These are phyloP conservation scores for Amaranthus palmeri DNA, from an alignment of 148 eudicot genomes.

Conservation along the genomic window DNA sequence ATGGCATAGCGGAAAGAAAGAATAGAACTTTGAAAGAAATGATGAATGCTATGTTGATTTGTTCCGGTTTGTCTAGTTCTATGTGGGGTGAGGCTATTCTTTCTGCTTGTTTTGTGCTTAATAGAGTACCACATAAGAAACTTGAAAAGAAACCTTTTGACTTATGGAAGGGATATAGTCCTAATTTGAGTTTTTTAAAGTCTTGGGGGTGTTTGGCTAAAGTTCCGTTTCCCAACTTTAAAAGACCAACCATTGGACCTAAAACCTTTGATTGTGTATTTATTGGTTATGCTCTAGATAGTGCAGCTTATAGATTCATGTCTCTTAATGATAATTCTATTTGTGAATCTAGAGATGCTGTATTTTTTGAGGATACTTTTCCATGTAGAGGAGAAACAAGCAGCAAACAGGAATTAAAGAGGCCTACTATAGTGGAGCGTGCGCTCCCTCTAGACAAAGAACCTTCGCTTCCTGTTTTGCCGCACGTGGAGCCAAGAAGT, in stretches of 20 bases:
- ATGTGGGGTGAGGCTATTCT: neutral
- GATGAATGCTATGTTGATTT: neutral
- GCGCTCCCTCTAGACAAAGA: too few species aligned
- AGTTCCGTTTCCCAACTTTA: neutral
- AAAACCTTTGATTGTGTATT: conserved; percentile 1
- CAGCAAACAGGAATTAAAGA: too few species aligned
- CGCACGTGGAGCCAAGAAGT: too few species aligned
- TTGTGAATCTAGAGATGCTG: neutral
- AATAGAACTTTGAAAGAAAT: neutral
- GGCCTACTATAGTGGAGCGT: too few species aligned
- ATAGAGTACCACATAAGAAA: neutral
- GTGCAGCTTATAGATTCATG: neutral
- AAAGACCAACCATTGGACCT: neutral
- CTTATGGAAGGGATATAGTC: neutral
- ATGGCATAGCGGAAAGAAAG: too few species aligned
- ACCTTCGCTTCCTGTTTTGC: too few species aligned
- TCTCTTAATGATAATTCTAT: neutral
- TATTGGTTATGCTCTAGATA: neutral
- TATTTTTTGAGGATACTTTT: neutral
- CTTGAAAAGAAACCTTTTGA: neutral
- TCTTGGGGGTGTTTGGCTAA: neutral
- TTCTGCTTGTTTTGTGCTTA: neutral
- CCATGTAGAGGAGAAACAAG: neutral
- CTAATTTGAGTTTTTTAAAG: neutral
- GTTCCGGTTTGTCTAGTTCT: neutral